Percentiles rank a stretch among this genome's conserved stretches.
Conservation (phyloP, 129 eudicot genomes). For the Helianthus tuberosus region DNA sequence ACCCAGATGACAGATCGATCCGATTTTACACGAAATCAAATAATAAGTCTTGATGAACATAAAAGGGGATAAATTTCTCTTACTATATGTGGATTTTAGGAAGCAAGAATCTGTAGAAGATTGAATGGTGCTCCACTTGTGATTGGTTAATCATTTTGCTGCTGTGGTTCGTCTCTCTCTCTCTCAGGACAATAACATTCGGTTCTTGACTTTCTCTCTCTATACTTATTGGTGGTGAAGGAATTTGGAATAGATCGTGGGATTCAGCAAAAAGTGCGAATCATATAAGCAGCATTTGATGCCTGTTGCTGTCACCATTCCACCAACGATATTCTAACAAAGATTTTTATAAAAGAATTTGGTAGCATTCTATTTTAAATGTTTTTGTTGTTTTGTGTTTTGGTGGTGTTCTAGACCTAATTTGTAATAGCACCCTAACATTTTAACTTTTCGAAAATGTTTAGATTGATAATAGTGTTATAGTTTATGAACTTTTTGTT, state of each 20-base stretch:
- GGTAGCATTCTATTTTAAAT: not conserved
- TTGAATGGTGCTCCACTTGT: no score
- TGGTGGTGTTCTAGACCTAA: not conserved
- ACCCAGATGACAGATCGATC: slow-evolving; percentile 16
- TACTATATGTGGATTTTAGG: not conserved
- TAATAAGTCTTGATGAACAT: slow-evolving; percentile 1
- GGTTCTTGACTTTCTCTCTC: slow-evolving; percentile 26
- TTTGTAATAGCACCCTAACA: not conserved
- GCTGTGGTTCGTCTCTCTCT: slow-evolving; percentile 21
- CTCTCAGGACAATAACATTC: not conserved
- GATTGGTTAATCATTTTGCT: slow-evolving; percentile 33
- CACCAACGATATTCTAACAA: slow-evolving; percentile 23
- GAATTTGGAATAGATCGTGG: slow-evolving; percentile 33
- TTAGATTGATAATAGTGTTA: not conserved
- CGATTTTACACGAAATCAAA: not conserved
- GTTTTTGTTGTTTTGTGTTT: not conserved
- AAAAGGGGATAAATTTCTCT: no score
- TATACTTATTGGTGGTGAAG: slow-evolving; percentile 24
- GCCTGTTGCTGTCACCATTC: slow-evolving; percentile 47
- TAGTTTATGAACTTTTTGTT: slow-evolving; percentile 12
- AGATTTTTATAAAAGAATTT: not conserved
- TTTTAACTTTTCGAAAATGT: no score
- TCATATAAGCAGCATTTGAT: slow-evolving; percentile 8
- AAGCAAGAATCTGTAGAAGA: not conserved
- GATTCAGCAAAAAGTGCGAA: slow-evolving; percentile 58